Base-by-base conservation (phyloP, 2,329 filamentous ascomycete genomes). In the Knufia petricola region DNA sequence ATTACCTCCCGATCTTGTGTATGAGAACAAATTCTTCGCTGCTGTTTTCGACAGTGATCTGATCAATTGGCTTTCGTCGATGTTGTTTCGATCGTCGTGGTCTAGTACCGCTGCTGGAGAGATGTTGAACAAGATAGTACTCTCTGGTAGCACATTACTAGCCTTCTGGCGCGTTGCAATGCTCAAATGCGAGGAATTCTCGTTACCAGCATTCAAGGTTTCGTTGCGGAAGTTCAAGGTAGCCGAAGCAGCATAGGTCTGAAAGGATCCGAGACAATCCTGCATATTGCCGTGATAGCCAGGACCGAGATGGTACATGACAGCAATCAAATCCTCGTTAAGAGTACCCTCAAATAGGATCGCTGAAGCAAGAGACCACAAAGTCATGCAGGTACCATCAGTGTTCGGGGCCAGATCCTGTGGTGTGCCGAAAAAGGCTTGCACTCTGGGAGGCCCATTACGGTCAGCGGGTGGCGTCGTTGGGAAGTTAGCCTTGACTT, bases 281-380 rank as follows among this genome's bases (percentile, higher is more conserved):
- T 98, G 92, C 58, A 94, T 95, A 62, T 98, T 98, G 13, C 92
- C 92, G 61, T 87, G 83, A 59, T 98, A 98, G 41, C 87, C 81
- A 20, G 88, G 85, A 0, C 92, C 90, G 15, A 98, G 80, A 43
- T 89, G 85, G 62, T 84, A 87, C 60, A 95, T 87, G 0, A 98
- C 92, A 10, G 90, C 84, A 48, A 98, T 74, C 52, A 94, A 78
- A 64, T 98, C 92, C 61, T 96, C 90, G 51, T 87, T 95, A 30
- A 95, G 71, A 0, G 82, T 78, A 51, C 95, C 87, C 50, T 90
- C 84, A 53, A 95, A 88, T 3, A 98, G 71, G 64, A 95, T 86
- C 1, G 88, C 88, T 42, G 86, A 89, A 21, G 88, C 89, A 49
- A 98, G 70, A 4, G 89, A 95, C 84, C 92, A 94, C 60, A 81